Conservation (phyloP, 768 basidiomycete genomes). For the Kwoniella dejecticola region DNA sequence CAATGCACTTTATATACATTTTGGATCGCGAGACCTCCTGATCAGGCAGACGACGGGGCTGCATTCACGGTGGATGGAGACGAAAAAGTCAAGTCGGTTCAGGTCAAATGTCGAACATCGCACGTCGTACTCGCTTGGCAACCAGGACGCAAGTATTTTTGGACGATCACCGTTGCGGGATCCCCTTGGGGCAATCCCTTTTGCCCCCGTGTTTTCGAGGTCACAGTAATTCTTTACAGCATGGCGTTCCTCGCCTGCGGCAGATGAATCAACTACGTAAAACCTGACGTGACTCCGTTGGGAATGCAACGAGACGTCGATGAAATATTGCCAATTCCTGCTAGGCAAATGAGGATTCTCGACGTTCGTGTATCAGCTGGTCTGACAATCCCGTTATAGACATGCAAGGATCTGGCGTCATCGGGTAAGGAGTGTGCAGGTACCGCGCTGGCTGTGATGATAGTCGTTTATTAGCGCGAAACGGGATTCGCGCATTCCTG, state of each 20-base stretch:
- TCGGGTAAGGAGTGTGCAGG: neutral
- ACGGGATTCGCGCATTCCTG: neutral
- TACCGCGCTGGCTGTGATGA: neutral
- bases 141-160: neutral
- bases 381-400: no score
- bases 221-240: neutral
- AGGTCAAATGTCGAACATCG: no score
- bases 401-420: neutral
- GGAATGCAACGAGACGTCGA: neutral
- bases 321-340: neutral
- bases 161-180: neutral
- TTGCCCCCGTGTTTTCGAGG: neutral
- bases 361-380: no score
- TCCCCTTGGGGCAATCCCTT: slow-evolving; percentile 4
- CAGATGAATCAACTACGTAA: neutral
- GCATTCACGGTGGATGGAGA: no score
- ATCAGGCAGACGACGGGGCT: no score
- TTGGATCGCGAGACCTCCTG: no score
- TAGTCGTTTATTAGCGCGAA: neutral
- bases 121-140: neutral
- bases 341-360: neutral
- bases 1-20: neutral
- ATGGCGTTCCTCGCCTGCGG: neutral
- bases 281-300: neutral
- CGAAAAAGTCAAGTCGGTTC: no score